Evolutionary conservation across 495 filamentous ascomycete genomes (phyloP), one percentile per base, ranked within the genome.

Genomic region (Pyrenopolyporus hunteri): DNA sequence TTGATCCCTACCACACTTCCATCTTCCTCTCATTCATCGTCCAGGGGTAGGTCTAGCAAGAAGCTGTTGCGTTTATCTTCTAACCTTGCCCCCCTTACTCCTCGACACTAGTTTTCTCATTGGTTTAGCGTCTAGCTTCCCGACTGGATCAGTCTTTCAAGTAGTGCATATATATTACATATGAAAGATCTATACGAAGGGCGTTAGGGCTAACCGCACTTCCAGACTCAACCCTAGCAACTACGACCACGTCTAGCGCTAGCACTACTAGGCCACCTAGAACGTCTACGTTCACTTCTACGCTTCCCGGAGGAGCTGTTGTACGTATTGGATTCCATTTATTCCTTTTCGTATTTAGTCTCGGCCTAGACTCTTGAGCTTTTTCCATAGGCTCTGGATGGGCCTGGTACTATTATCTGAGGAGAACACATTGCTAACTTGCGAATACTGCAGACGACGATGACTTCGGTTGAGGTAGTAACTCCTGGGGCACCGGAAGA

Each of bases 261-360:
- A 55, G 25, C 6, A 58, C 44, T 25, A 52, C 66, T 20, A 40
- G 50, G 26, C 50, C 62, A 25, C 39, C 68, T 7, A 64, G 44
- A 23, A 72, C 64, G n/a, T 67, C 66, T 9, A 66, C 76, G 0
- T 67, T 71, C 35, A 77, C 73, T 7, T 73, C 68, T 7, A 79
- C 76, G 0, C 63, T 70, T 7, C 63, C 73, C 6, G 69, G 73
- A 54, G 79, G 79, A 9, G 71, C 47, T 5, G 68, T 72, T 54
- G 63, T 57, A 61, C 8, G 63, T 57, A 17, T 14, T 37, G 23
- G 4, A 6, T 17, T 14, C 13, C 8, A 8, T 9, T n/a, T 29
- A 44, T 20, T 26, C n/a, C n/a, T 44, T n/a, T n/a, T n/a, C n/a
- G n/a, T n/a, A n/a, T n/a, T n/a, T n/a, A n/a, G n/a, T n/a, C n/a